These are phyloP conservation scores for Pichia sp. DNA, from an alignment of 1,139 yeast species.

Conservation along the genomic window DNA sequence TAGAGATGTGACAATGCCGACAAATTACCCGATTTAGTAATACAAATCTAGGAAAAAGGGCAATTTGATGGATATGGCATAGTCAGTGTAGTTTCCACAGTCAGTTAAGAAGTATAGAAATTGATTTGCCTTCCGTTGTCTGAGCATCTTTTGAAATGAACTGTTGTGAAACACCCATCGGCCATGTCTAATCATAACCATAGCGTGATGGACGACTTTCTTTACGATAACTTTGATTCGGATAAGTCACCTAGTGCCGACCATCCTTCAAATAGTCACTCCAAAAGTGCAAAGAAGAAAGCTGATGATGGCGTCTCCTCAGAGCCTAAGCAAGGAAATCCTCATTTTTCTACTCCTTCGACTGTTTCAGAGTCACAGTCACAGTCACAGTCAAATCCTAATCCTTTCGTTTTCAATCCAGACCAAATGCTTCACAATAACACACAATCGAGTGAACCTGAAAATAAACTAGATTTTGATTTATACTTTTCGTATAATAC, in stretches of 20 bases:
- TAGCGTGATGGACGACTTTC: constrained; percentile 1
- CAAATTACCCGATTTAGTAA: background rate
- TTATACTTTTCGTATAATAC: constrained; percentile 98
- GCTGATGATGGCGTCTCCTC: background rate
- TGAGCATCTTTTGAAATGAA: background rate
- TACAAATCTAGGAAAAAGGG: background rate
- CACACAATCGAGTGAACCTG: constrained; percentile 3
- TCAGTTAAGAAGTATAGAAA: background rate
- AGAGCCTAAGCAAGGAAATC: background rate
- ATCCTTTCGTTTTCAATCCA: background rate
- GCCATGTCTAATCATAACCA: background rate
- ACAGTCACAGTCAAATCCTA: background rate
- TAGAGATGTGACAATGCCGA: background rate
- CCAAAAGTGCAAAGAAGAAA: background rate
- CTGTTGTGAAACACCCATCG: background rate
- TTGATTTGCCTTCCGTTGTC: background rate
- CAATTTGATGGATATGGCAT: background rate
- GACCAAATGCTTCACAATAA: background rate
- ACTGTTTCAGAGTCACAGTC: background rate
- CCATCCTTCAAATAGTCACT: background rate
- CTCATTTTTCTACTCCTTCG: background rate
- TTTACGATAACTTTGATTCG: constrained; percentile 11
- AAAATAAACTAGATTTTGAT: constrained; percentile 40
- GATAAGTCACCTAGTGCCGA: constrained; percentile 2
- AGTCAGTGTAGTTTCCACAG: background rate